Conservation (phyloP, 352 stramenopile genomes). For the Plasmopara halstedii region DNA sequence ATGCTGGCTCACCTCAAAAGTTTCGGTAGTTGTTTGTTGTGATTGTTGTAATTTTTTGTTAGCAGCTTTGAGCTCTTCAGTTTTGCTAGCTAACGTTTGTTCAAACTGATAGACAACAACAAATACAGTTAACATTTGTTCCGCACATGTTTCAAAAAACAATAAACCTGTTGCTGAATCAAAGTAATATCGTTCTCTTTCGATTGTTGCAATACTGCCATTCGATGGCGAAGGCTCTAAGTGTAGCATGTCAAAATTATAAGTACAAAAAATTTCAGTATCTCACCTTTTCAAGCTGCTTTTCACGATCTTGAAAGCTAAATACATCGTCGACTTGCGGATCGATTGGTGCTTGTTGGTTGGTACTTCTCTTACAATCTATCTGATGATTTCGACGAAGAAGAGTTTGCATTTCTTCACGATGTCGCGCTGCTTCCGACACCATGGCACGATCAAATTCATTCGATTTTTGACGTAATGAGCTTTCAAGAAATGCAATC, state of each 20-base stretch:
- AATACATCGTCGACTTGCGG: constrained; percentile 8
- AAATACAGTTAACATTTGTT: background rate
- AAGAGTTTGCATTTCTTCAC: constrained; percentile 49
- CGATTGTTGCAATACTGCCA: constrained; percentile 39
- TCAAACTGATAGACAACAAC: constrained; percentile 35
- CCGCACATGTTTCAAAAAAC: background rate
- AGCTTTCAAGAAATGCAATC: constrained; percentile 40
- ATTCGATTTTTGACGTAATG: constrained; percentile 42
- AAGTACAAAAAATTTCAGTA: background rate
- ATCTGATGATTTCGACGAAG: constrained; percentile 27
- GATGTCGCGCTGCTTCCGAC: constrained; percentile 33
- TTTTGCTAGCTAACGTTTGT: constrained; percentile 49
- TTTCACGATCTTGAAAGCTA: constrained; percentile 20
- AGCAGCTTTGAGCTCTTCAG: constrained; percentile 25
- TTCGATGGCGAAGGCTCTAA: constrained; percentile 40
- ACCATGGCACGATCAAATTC: constrained; percentile 56
- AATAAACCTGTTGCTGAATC: constrained; percentile 50
- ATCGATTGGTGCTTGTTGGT: constrained; percentile 24
- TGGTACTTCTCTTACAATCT: constrained; percentile 1
- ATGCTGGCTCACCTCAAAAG: constrained; percentile 39
- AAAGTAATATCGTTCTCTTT: constrained; percentile 71
- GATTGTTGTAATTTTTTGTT: constrained; percentile 34
- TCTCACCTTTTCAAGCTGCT: constrained; percentile 22
- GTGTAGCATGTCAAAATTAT: too few relatives aligned
- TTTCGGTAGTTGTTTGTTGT: constrained; percentile 23